Evolutionary conservation across 345 rosid species (phyloP), one percentile per base, ranked within the genome.

Genomic region (Gossypium thurberi): DNA sequence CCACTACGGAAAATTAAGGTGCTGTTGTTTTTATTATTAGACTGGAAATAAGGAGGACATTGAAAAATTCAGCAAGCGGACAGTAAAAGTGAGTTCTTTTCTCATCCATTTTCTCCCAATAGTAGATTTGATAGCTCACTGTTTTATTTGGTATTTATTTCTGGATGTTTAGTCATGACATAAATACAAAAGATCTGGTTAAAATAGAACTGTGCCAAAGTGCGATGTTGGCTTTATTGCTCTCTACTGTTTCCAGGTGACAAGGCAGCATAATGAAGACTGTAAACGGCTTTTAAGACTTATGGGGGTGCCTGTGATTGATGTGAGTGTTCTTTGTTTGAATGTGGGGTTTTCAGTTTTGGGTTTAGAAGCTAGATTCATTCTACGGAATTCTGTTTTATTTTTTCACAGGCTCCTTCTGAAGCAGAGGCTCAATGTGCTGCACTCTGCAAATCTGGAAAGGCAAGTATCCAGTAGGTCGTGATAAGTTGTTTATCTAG

Each of bases 401-500:
- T 78, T 63, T 78, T 74, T 80, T 70, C 67, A 40, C 67, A 95
- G 97, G 98, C 98, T 80, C 85, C 90, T 77, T 92, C 93, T 20
- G 97, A 92, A 82, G 98, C 97, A 63, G 98, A 95, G 76, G 99
- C 98, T 7, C 90, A 95, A 60, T 89, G 90, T 75, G 99, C 99
- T 70, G 89, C 91, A 44, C 94, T 92, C 74, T 95, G 98, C 88
- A 95, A 90, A 82, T 66, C 83, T 58, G 96, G 88, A 67, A 87
- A 92, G 92, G 98, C 80, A 81, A 77, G 87, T 74, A 64, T 75
- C 65, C 81, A 12, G 47, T 70, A 15, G 2, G 70, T 52, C 21
- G 8, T 46, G 43, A 76, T 75, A 33, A 11, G 50, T 71, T n/a
- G 62, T 58, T 64, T 43, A 40, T 20, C 28, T 68, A 64, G 67